Percentiles rank a stretch among this genome's conserved stretches.
phyloP scores from a whole-genome alignment of 129 eudicot genomes.

The Flaveria ramosissima region DNA sequence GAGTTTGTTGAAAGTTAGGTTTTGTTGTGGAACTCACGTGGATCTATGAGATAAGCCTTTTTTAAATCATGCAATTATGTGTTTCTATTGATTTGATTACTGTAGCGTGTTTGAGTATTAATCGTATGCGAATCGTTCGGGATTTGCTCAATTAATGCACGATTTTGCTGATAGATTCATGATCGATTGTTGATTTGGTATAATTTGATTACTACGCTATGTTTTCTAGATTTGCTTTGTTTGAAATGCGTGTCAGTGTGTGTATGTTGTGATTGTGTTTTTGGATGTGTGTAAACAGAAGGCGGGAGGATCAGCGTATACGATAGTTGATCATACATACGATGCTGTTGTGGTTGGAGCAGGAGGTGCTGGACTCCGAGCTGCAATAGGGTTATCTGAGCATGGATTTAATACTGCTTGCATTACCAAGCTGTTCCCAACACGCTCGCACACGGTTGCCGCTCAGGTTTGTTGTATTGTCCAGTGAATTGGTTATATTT shows the following conservation, averaged over 20 bases:
- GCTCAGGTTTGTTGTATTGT: slow-evolving; percentile 68
- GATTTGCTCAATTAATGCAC: slow-evolving; percentile 4
- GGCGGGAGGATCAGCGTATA: slow-evolving; percentile 63
- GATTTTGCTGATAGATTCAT: slow-evolving; percentile 16
- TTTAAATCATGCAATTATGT: slow-evolving; percentile 30
- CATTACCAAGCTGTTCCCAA: slow-evolving; percentile 94
- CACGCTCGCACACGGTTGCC: slow-evolving; percentile 98
- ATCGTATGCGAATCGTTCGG: neutral
- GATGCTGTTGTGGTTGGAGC: slow-evolving; percentile 99
- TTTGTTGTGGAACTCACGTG: slow-evolving; percentile 23
- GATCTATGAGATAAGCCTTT: slow-evolving; percentile 25
- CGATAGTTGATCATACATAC: slow-evolving; percentile 92
- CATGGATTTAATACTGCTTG: slow-evolving; percentile 99
- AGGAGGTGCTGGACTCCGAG: slow-evolving; percentile 97
- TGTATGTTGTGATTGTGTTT: slow-evolving; percentile 24
- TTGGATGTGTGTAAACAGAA: slow-evolving; percentile 39
- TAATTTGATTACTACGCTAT: slow-evolving; percentile 13
- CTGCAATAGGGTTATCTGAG: slow-evolving; percentile 96
- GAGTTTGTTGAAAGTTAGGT: slow-evolving; percentile 28
- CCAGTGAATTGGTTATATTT: neutral
- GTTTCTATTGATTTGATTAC: neutral
- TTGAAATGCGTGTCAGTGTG: slow-evolving; percentile 23
- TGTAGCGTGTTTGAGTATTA: neutral
- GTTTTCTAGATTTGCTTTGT: slow-evolving; percentile 22
- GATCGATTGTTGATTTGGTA: slow-evolving; percentile 21